phyloP scores from a whole-genome alignment of 371 early-diverging fungal genomes.

The Actinomortierella wolfii region DNA sequence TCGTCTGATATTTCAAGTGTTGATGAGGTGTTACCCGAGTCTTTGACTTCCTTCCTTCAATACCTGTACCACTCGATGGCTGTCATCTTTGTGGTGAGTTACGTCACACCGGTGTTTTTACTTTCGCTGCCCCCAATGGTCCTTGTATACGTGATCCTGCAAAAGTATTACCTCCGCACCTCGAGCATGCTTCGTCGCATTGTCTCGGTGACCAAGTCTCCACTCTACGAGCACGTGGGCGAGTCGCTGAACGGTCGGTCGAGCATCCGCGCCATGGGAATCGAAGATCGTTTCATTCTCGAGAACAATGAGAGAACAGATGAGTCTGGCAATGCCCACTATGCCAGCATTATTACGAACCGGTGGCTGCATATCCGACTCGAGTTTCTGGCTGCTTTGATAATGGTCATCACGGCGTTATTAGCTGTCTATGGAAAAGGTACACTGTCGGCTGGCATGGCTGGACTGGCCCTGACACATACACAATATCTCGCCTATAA shows the following conservation, averaged over 20 bases:
- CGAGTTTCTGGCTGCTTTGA: constrained; percentile 65
- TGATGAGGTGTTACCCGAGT: constrained; percentile 53
- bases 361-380: constrained; percentile 86
- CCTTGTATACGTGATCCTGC: background rate
- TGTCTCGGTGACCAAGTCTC: constrained; percentile 82
- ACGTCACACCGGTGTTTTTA: constrained; percentile 1
- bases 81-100: background rate
- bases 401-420: constrained; percentile 67
- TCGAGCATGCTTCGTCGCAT: constrained; percentile 71
- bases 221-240: constrained; percentile 84
- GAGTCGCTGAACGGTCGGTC: constrained; percentile 77
- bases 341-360: constrained; percentile 78
- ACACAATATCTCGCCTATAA: constrained; percentile 62
- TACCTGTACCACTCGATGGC: constrained; percentile 27
- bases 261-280: constrained; percentile 86
- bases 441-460: constrained; percentile 48
- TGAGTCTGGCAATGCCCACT: constrained; percentile 79
- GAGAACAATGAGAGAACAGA: constrained; percentile 81
- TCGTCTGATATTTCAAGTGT: constrained; percentile 66
- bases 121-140: background rate
- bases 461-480: constrained; percentile 68
- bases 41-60: constrained; percentile 46
- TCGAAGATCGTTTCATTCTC: constrained; percentile 69
- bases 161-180: constrained; percentile 52
- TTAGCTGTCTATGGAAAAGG: constrained; percentile 61